A percentile compares a stretch with the other conserved stretches of the same genome.
Conservation (phyloP, 169 alveolate species). For the Eimeria falciformis region DNA sequence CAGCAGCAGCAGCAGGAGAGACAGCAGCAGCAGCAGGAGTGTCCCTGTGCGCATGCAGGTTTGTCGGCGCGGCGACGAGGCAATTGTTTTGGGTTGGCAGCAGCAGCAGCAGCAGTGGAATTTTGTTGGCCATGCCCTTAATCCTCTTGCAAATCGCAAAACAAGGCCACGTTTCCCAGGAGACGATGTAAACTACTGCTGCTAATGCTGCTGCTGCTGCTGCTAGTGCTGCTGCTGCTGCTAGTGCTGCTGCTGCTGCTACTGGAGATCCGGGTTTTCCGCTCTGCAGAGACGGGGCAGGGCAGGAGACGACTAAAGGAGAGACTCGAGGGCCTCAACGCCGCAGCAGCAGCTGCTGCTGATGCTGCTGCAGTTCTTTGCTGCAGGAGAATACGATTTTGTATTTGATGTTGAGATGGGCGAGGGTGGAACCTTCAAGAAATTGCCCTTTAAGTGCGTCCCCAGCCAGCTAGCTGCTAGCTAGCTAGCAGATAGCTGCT, state of each 20-base stretch:
- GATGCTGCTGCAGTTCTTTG: constrained; percentile 85
- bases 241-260: neutral
- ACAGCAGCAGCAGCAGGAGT: constrained; percentile 12
- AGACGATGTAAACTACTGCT: neutral
- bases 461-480: neutral
- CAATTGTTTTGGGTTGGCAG: constrained; percentile 17
- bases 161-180: neutral
- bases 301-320: neutral
- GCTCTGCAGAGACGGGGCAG: neutral
- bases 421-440: constrained; percentile 79
- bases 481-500: constrained; percentile 9
- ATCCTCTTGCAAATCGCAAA: neutral
- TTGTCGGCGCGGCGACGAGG: constrained; percentile 25
- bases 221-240: constrained; percentile 29
- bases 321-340: neutral
- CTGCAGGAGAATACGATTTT: constrained; percentile 92
- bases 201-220: constrained; percentile 31
- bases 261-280: no score
- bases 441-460: constrained; percentile 50
- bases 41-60: neutral
- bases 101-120: constrained; percentile 62
- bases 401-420: constrained; percentile 92
- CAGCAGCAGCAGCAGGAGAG: constrained; percentile 9
- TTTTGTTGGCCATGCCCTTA: neutral
- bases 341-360: constrained; percentile 41